Evolutionary conservation across 805 yeast genomes (phyloP).

Genomic region (Tanozyma kutaoensis): DNA sequence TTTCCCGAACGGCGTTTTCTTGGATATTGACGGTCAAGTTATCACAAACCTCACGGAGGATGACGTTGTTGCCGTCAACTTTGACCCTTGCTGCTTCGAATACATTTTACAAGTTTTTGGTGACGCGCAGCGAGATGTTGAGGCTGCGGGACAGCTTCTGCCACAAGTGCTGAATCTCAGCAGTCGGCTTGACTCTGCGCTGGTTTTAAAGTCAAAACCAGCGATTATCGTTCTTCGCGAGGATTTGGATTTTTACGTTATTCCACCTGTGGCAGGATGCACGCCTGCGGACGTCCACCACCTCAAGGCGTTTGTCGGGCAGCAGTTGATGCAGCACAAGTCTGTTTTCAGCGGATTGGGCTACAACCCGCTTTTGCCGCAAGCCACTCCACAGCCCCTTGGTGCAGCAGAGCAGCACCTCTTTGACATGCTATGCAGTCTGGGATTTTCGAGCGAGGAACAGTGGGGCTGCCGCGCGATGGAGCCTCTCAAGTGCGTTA

Average conservation of each 20-base stretch:
- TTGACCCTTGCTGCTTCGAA: constrained; percentile 75
- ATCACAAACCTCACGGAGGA: constrained; percentile 69
- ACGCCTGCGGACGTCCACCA: constrained; percentile 46
- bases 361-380: constrained; percentile 18
- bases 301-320: constrained; percentile 65
- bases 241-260: constrained; percentile 86
- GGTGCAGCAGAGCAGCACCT: constrained; percentile 93
- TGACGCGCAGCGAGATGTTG: constrained; percentile 45
- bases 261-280: constrained; percentile 57
- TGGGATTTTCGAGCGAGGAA: constrained; percentile 61
- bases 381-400: constrained; percentile 31
- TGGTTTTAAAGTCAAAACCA: constrained; percentile 67
- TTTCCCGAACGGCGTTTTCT: constrained; percentile 83
- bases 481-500: constrained; percentile 80
- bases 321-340: constrained; percentile 39
- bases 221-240: constrained; percentile 86
- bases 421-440: constrained; percentile 85
- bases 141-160: constrained; percentile 7
- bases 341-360: constrained; percentile 76
- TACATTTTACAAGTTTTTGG: constrained; percentile 68
- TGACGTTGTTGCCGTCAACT: constrained; percentile 71
- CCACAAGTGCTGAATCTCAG: constrained; percentile 20
- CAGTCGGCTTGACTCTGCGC: constrained; percentile 22
- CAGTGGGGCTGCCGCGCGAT: constrained; percentile 84
- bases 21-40: constrained; percentile 64